These are phyloP conservation scores for Geoglossum cookeanum DNA, from an alignment of 2,329 filamentous ascomycete species.

Conservation along the genomic window DNA sequence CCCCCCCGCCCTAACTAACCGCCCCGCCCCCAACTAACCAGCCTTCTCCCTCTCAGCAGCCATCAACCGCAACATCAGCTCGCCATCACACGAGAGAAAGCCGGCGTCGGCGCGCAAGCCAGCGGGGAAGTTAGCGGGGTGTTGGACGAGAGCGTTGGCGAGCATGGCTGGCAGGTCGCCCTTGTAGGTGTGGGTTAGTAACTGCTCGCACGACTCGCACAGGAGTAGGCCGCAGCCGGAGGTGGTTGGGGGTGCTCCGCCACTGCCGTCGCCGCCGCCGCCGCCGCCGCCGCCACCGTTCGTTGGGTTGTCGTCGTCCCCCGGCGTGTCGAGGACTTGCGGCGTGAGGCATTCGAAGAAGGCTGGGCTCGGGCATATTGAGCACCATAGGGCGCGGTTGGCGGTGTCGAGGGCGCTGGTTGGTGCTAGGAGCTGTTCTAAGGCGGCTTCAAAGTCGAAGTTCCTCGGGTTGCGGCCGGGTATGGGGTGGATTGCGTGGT, in stretches of 20 bases:
- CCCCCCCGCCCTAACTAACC: background rate
- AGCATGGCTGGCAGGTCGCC: conserved; percentile 12
- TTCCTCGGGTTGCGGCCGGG: conserved; percentile 6
- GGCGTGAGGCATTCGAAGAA: conserved; percentile 17
- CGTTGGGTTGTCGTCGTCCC: background rate
- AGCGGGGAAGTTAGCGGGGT: conserved; percentile 4
- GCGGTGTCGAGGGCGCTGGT: conserved; percentile 4
- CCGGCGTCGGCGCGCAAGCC: conserved; percentile 14
- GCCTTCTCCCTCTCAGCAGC: background rate
- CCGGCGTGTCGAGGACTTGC: conserved; percentile 6
- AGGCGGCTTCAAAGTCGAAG: conserved; percentile 15
- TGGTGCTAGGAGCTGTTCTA: conserved; percentile 10
- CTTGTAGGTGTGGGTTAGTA: conserved; percentile 7
- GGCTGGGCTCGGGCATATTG: conserved; percentile 22
- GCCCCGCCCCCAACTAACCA: background rate
- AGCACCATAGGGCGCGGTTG: conserved; percentile 19
- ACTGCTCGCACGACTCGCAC: conserved; percentile 13
- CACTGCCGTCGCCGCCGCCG: background rate
- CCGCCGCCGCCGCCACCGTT: too few species aligned
- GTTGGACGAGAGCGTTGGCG: background rate
- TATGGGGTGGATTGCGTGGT: conserved; percentile 17
- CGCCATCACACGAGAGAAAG: conserved; percentile 9
- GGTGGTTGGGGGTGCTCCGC: conserved; percentile 1
- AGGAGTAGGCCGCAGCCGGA: conserved; percentile 16
- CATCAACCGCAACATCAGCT: background rate